Conservation (phyloP, 75 land plant species). For the Pinus tabuliformis region DNA sequence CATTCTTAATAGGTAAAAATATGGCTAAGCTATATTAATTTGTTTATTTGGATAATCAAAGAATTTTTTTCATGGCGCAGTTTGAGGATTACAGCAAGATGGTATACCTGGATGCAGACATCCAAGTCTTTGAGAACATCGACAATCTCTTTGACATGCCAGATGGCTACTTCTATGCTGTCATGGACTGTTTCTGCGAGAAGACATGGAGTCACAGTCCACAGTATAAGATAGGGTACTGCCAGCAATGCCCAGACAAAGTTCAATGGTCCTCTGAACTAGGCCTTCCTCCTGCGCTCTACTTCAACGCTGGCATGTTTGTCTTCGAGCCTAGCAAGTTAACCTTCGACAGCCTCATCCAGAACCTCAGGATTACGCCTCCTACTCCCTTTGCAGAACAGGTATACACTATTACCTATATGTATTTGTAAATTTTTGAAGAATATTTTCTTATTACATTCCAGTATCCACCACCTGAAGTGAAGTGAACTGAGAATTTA, state of each 20-base stretch:
- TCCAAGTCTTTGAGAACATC: slow-evolving; percentile 72
- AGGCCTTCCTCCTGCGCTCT: slow-evolving; percentile 53
- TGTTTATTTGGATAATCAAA: no score
- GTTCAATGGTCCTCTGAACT: slow-evolving; percentile 45
- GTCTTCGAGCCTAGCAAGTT: slow-evolving; percentile 59
- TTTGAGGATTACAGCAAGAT: slow-evolving; percentile 66
- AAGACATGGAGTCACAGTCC: slow-evolving; percentile 71
- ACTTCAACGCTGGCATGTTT: slow-evolving; percentile 88
- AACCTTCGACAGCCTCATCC: slow-evolving; percentile 35
- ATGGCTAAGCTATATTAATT: no score
- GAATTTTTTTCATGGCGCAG: slow-evolving; percentile 12
- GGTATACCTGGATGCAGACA: slow-evolving; percentile 77
- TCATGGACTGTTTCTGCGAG: slow-evolving; percentile 89
- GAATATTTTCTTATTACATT: no score
- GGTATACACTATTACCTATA: not conserved
- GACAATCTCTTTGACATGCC: slow-evolving; percentile 67
- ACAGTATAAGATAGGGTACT: slow-evolving; percentile 69
- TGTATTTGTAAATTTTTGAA: no score
- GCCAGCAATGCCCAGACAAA: slow-evolving; percentile 73
- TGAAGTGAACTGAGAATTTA: no score
- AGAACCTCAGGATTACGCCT: slow-evolving; percentile 21
- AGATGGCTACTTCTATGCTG: slow-evolving; percentile 60
- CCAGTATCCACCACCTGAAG: no score
- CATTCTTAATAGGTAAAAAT: no score
- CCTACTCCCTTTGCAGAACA: slow-evolving; percentile 50